These are phyloP conservation scores for Lathyrus aphaca DNA, from an alignment of 306 rosid species.

Conservation along the genomic window DNA sequence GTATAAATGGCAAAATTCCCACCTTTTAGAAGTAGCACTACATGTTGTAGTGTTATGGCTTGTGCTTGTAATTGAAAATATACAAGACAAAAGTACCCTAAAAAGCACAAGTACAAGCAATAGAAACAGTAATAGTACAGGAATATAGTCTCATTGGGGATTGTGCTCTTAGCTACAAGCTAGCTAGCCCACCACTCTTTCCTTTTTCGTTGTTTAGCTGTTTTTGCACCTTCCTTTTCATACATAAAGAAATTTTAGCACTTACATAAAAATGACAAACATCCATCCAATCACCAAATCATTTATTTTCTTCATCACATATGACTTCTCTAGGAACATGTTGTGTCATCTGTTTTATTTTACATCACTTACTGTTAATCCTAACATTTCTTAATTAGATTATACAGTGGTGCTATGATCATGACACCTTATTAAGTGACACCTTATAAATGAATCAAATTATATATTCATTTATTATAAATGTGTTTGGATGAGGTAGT, in stretches of 20 bases:
- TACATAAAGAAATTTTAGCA: conserved; percentile 21
- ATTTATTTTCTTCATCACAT: conserved; percentile 3
- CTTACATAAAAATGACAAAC: conserved; percentile 34
- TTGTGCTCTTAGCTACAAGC: conserved; percentile 32
- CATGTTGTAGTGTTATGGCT: conserved; percentile 5
- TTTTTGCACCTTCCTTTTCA: conserved; percentile 36
- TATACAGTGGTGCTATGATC: too few species aligned
- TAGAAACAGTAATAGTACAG: conserved; percentile 17
- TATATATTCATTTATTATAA: too few species aligned
- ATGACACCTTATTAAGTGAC: too few species aligned
- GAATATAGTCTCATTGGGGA: conserved; percentile 12
- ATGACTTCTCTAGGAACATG: background rate
- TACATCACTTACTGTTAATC: background rate
- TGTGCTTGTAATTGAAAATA: conserved; percentile 28
- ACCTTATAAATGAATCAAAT: too few species aligned
- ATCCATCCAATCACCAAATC: conserved; percentile 4
- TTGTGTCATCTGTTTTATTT: background rate
- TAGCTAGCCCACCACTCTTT: conserved; percentile 42
- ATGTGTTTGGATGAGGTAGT: too few species aligned
- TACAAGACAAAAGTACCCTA: conserved; percentile 46
- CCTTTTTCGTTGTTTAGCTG: conserved; percentile 38
- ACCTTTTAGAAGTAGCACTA: conserved; percentile 52
- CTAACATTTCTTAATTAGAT: background rate
- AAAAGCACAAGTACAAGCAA: conserved; percentile 36
- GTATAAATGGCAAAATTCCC: conserved; percentile 22